phyloP scores from a whole-genome alignment of 768 basidiomycete genomes.

The Favolaschia claudopus region DNA sequence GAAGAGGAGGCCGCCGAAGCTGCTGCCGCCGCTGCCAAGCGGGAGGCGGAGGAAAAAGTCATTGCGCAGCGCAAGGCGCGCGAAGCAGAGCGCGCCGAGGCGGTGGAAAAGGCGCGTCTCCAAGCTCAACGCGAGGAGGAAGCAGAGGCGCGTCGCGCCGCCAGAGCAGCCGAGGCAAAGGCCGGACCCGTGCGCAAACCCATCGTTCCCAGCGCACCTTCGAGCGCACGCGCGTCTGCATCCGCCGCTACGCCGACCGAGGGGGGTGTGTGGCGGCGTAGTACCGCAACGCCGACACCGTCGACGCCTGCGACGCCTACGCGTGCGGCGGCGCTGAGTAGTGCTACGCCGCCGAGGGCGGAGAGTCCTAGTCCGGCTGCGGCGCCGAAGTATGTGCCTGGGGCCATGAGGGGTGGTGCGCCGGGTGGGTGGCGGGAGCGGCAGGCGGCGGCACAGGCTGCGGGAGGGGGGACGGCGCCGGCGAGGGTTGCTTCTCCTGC shows the following conservation, averaged over 20 bases:
- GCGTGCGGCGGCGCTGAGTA: slow-evolving; percentile 33
- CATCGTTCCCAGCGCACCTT: slow-evolving; percentile 35
- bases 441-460: slow-evolving; percentile 54
- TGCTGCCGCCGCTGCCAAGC: slow-evolving; percentile 62
- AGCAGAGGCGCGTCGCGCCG: slow-evolving; percentile 55
- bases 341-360: slow-evolving; percentile 52
- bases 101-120: slow-evolving; percentile 60
- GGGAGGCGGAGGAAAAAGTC: slow-evolving; percentile 66
- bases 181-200: slow-evolving; percentile 36
- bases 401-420: slow-evolving; percentile 39
- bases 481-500: slow-evolving; percentile 43
- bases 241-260: slow-evolving; percentile 28
- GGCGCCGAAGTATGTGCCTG: slow-evolving; percentile 53
- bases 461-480: slow-evolving; percentile 37
- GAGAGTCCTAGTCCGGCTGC: slow-evolving; percentile 63
- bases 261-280: slow-evolving; percentile 40
- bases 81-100: slow-evolving; percentile 57
- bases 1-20: slow-evolving; percentile 60
- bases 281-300: slow-evolving; percentile 30
- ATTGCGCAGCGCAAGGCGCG: slow-evolving; percentile 60
- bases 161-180: slow-evolving; percentile 52
- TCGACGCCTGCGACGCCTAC: slow-evolving; percentile 38
- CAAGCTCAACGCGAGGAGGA: slow-evolving; percentile 77
- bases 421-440: slow-evolving; percentile 69
- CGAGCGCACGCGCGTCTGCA: slow-evolving; percentile 26